Evolutionary conservation across 768 basidiomycete species (phyloP).

Genomic region (Lactarius evosmus): DNA sequence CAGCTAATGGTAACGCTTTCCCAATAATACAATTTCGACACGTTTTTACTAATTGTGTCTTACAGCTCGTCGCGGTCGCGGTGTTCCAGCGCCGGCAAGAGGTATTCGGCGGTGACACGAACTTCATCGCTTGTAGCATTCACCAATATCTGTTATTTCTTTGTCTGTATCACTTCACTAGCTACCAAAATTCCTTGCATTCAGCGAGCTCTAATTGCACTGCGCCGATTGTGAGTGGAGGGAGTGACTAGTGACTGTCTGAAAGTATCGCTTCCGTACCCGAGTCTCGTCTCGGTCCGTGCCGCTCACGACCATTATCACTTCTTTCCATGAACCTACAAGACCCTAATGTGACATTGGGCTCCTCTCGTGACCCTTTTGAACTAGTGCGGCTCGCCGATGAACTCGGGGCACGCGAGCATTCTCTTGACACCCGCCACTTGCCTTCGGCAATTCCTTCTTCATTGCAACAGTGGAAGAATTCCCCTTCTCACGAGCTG

Average conservation of each 20-base stretch:
- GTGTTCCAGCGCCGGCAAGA: conserved; percentile 66
- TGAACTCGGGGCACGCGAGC: conserved; percentile 62
- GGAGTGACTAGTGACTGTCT: no score
- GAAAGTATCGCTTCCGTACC: no score
- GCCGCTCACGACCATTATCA: not conserved
- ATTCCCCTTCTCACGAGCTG: conserved; percentile 84
- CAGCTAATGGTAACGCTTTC: conserved; percentile 65
- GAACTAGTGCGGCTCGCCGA: conserved; percentile 70
- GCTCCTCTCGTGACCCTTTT: conserved; percentile 49
- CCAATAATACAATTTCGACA: not conserved
- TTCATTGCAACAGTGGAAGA: conserved; percentile 73
- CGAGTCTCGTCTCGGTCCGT: no score
- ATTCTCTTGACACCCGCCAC: conserved; percentile 46
- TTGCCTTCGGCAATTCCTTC: conserved; percentile 76
- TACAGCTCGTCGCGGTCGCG: conserved; percentile 83
- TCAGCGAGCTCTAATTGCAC: not conserved
- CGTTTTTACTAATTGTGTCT: conserved; percentile 27
- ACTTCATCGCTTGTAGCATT: conserved; percentile 17
- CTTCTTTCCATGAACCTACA: conserved; percentile 17
- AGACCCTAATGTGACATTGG: conserved; percentile 8
- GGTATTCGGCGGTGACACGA: conserved; percentile 72
- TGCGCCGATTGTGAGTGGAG: not conserved
- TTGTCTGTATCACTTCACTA: conserved; percentile 21
- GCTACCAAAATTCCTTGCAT: conserved; percentile 4
- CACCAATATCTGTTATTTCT: conserved; percentile 21